A percentile compares a stretch with the other conserved stretches of the same genome.
Evolutionary conservation across 192 early-diverging fungal genomes (phyloP).

Genomic region (Backusella mclennaniae): DNA sequence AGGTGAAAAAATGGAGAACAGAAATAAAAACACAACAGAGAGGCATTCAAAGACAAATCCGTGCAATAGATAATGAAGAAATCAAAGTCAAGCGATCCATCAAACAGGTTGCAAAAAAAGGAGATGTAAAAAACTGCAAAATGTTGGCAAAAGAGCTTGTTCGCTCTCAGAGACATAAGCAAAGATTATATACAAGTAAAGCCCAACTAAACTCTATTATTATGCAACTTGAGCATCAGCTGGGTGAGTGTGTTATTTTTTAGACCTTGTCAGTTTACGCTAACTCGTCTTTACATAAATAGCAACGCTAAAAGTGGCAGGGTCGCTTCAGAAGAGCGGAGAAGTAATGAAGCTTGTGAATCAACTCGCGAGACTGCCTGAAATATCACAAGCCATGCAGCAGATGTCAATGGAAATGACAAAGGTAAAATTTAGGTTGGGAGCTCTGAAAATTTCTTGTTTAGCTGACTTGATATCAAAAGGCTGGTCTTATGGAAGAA

Average conservation of each 20-base stretch:
- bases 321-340: slow-evolving; percentile 81
- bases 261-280: neutral
- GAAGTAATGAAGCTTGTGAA: slow-evolving; percentile 93
- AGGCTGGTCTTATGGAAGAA: slow-evolving; percentile 96
- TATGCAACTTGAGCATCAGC: slow-evolving; percentile 87
- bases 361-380: slow-evolving; percentile 79
- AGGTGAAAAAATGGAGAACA: slow-evolving; percentile 92
- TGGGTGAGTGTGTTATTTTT: slow-evolving; percentile 50
- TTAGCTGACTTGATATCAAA: neutral
- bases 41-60: slow-evolving; percentile 79
- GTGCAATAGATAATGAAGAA: slow-evolving; percentile 82
- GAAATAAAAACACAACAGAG: slow-evolving; percentile 84
- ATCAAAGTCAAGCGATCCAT: slow-evolving; percentile 73
- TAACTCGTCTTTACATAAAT: neutral
- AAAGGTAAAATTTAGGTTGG: slow-evolving; percentile 54
- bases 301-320: slow-evolving; percentile 88
- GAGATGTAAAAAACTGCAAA: slow-evolving; percentile 69
- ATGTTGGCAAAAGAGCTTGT: slow-evolving; percentile 86
- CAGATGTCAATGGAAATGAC: slow-evolving; percentile 98
- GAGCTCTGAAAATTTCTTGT: neutral
- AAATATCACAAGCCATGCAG: slow-evolving; percentile 80
- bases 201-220: slow-evolving; percentile 91
- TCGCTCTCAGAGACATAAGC: slow-evolving; percentile 71
- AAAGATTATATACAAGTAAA: slow-evolving; percentile 81
- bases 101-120: slow-evolving; percentile 87